phyloP scores from a whole-genome alignment of 129 eudicot genomes.

The Flaveria linearis region DNA sequence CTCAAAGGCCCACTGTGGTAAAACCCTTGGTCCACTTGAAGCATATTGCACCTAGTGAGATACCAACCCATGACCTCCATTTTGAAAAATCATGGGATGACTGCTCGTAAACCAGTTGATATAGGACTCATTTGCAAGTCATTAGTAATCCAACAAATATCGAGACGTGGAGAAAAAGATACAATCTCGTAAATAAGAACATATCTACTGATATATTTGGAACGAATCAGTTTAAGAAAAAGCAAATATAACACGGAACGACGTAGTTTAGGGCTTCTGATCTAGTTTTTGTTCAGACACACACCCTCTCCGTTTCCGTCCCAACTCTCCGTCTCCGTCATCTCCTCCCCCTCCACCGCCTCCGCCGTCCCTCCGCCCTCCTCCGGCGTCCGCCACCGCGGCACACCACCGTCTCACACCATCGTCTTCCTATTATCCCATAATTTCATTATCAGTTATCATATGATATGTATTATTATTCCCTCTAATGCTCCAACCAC shows the following conservation, averaged over 20 bases:
- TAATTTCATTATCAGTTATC: background rate
- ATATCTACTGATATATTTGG: no score
- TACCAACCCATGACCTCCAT: no score
- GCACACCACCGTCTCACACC: conserved; percentile 15
- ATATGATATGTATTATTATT: background rate
- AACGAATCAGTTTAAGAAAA: background rate
- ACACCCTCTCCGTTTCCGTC: background rate
- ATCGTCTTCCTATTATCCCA: background rate
- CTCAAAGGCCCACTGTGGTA: no score
- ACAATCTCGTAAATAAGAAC: no score
- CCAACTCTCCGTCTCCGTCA: conserved; percentile 9
- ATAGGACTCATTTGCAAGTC: no score
- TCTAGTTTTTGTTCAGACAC: background rate
- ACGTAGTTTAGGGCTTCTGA: background rate
- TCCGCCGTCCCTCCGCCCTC: background rate
- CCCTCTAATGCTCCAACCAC: conserved; percentile 4
- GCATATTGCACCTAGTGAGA: no score
- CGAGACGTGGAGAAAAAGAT: no score
- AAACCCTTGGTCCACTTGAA: no score
- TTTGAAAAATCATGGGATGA: no score
- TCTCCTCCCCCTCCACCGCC: background rate
- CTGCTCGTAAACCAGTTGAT: no score
- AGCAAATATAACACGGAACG: background rate
- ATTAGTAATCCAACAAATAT: no score
- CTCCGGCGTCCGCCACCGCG: conserved; percentile 17